Conservation (phyloP, 345 rosid species). For the Citrus inodora region DNA sequence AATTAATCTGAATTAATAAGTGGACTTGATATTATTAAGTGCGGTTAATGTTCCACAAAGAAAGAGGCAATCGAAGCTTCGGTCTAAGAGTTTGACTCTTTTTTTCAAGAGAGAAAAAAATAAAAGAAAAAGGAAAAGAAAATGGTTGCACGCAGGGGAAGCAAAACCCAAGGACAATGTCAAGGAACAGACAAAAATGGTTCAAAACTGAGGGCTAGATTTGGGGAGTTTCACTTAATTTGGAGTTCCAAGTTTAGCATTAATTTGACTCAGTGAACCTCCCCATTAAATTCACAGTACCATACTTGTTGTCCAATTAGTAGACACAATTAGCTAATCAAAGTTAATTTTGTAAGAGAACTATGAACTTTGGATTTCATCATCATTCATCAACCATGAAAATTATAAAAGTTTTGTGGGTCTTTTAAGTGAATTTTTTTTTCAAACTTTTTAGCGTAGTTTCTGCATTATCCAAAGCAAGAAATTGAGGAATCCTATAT, state of each 20-base stretch:
- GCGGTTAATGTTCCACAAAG: conserved; percentile 32
- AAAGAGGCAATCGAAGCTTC: conserved; percentile 47
- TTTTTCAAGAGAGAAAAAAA: neutral
- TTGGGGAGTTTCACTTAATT: conserved; percentile 57
- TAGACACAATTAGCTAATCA: conserved; percentile 19
- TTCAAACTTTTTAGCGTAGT: conserved; percentile 21
- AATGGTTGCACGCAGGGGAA: conserved; percentile 33
- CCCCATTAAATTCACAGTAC: conserved; percentile 30
- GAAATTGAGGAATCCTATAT: conserved; percentile 46
- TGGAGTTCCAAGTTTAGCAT: conserved; percentile 55
- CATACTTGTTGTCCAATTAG: conserved; percentile 23
- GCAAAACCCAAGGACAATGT: conserved; percentile 36
- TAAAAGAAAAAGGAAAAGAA: neutral
- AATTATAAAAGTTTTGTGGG: neutral
- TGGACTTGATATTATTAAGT: conserved; percentile 3
- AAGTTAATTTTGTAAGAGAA: conserved; percentile 17
- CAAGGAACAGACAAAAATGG: conserved; percentile 41
- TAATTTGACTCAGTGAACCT: conserved; percentile 39
- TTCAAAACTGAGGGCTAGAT: conserved; percentile 42
- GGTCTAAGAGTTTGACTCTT: conserved; percentile 41
- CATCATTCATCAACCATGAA: neutral
- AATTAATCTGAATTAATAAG: neutral
- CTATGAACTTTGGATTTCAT: conserved; percentile 1
- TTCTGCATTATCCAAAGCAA: conserved; percentile 29
- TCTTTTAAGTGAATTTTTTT: neutral